Percentiles rank a stretch among this genome's conserved stretches.
Evolutionary conservation across 148 eudicot species (phyloP).

Genomic region (Euryodendron excelsum): DNA sequence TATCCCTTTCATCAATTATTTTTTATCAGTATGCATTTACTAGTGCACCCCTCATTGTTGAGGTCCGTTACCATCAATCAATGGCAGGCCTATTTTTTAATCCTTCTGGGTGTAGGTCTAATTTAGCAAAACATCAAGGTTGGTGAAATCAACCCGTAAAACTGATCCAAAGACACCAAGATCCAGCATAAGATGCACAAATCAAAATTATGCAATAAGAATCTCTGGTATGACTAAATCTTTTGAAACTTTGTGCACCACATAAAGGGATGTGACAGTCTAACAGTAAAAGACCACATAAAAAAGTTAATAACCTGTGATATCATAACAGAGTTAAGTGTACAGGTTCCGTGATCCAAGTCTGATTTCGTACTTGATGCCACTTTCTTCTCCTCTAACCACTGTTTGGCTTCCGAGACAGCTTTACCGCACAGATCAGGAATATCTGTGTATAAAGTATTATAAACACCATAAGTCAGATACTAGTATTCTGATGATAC

Average conservation of each 20-base stretch:
- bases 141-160: too few species aligned
- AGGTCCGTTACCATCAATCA: too few species aligned
- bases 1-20: too few species aligned
- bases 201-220: too few species aligned
- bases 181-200: too few species aligned
- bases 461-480: neutral
- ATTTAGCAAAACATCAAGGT: too few species aligned
- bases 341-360: slow-evolving; percentile 29
- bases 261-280: neutral
- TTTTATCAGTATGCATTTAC: too few species aligned
- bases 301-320: slow-evolving; percentile 44
- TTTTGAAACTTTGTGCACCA: neutral
- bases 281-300: slow-evolving; percentile 4
- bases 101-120: too few species aligned
- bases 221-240: too few species aligned
- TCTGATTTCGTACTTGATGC: slow-evolving; percentile 46
- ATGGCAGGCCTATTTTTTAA: too few species aligned
- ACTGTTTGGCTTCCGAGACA: slow-evolving; percentile 72
- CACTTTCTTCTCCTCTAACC: slow-evolving; percentile 72
- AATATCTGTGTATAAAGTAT: slow-evolving; percentile 26
- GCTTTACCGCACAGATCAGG: slow-evolving; percentile 50
- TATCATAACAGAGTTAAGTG: slow-evolving; percentile 27
- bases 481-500: neutral
- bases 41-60: too few species aligned
- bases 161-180: too few species aligned